phyloP scores from a whole-genome alignment of 352 stramenopile species.

The Globisporangium paroecandrum region DNA sequence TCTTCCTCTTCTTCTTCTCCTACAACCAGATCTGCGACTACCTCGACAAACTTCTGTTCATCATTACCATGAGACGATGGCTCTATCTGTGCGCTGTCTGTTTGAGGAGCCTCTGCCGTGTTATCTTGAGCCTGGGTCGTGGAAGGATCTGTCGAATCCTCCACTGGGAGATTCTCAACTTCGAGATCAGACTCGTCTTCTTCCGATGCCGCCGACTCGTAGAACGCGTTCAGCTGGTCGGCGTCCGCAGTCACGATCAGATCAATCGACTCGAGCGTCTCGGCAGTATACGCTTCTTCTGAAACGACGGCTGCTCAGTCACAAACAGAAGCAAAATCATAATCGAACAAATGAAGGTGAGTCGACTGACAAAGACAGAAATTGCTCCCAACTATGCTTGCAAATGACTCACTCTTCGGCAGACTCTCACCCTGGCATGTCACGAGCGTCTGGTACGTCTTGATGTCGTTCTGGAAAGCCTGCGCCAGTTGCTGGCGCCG shows the following conservation, averaged over 20 bases:
- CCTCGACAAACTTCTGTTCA: neutral
- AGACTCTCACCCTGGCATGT: constrained; percentile 42
- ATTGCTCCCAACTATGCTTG: neutral
- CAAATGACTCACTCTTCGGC: constrained; percentile 14
- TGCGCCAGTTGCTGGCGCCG: constrained; percentile 50
- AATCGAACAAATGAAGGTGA: neutral
- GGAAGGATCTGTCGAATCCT: neutral
- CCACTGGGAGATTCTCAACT: neutral
- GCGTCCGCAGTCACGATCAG: constrained; percentile 60
- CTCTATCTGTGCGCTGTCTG: neutral
- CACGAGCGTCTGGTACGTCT: constrained; percentile 76
- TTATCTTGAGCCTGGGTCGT: neutral
- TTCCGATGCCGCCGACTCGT: constrained; percentile 29
- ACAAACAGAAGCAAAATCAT: constrained; percentile 5
- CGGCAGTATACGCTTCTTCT: constrained; percentile 18
- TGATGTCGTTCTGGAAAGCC: constrained; percentile 73
- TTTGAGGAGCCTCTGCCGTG: neutral
- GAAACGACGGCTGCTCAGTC: constrained; percentile 6
- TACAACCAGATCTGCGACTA: neutral
- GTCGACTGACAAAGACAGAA: neutral
- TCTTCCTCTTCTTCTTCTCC: constrained; percentile 34
- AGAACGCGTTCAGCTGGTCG: constrained; percentile 68
- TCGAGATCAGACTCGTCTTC: constrained; percentile 20
- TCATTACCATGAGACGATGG: constrained; percentile 4
- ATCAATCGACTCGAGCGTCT: constrained; percentile 72